These are phyloP conservation scores for Sporodiniella umbellata DNA, from an alignment of 371 early-diverging fungal genomes.

Conservation along the genomic window DNA sequence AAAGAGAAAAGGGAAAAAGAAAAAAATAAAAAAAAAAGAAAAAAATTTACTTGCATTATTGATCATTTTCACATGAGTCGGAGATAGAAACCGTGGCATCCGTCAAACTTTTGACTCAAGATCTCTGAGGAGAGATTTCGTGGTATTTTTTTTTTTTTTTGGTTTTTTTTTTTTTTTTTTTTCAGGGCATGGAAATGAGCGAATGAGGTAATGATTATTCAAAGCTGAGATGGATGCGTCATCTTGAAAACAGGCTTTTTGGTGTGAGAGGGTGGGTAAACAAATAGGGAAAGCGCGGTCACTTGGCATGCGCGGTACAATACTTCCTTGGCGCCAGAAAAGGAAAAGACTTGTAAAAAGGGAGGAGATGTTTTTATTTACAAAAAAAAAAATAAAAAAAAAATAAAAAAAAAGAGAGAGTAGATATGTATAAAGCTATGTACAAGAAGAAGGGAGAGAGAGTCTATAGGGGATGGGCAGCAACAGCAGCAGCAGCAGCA, in stretches of 20 bases:
- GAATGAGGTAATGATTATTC: too few relatives aligned
- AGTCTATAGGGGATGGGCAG: too few relatives aligned
- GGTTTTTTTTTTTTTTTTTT: too few relatives aligned
- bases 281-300: too few relatives aligned
- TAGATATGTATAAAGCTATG: background rate
- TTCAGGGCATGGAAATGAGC: too few relatives aligned
- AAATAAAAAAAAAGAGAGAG: background rate
- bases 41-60: background rate
- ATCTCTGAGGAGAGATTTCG: background rate
- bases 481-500: too few relatives aligned
- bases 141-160: too few relatives aligned
- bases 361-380: too few relatives aligned
- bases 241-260: too few relatives aligned
- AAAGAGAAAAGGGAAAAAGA: background rate
- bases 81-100: background rate
- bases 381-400: conserved; percentile 1
- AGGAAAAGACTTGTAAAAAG: conserved; percentile 10
- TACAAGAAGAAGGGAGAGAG: background rate
- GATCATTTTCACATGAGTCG: conserved; percentile 1
- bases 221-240: too few relatives aligned
- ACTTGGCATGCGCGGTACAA: conserved; percentile 19
- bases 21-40: conserved; percentile 3
- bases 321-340: conserved; percentile 10
- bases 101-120: background rate
- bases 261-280: too few relatives aligned